phyloP scores from a whole-genome alignment of 495 filamentous ascomycete species.

The Penicillium argentinense region DNA sequence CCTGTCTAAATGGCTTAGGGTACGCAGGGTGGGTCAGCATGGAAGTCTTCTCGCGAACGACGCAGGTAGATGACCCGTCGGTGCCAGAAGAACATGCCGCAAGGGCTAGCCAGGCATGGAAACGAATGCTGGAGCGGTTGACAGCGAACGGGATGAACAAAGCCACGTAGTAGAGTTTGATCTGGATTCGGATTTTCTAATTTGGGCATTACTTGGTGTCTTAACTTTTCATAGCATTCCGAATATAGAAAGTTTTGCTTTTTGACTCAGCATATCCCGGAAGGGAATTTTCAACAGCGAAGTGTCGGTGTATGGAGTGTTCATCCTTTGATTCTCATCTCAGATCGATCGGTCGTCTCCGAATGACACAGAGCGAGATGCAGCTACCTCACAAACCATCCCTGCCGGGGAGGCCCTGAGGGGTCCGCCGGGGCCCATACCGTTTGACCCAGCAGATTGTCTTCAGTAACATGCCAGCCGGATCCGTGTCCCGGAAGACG shows the following conservation, averaged over 20 bases:
- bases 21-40: slow-evolving; percentile 72
- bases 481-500: background rate
- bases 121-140: slow-evolving; percentile 25
- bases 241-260: no score
- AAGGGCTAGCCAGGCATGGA: slow-evolving; percentile 59
- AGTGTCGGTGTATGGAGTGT: no score
- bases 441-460: background rate
- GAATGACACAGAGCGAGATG: no score
- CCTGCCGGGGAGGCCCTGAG: background rate
- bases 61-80: slow-evolving; percentile 47
- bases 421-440: background rate
- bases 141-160: background rate
- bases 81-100: slow-evolving; percentile 64
- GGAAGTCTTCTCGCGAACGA: slow-evolving; percentile 67
- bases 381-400: background rate
- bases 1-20: slow-evolving; percentile 56
- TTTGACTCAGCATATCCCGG: no score
- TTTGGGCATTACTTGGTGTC: background rate
- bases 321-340: no score
- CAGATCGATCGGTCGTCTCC: no score
- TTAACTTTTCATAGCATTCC: background rate
- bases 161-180: background rate
- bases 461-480: background rate
- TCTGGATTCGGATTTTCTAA: background rate
- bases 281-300: no score